Percentiles rank a stretch among this genome's conserved stretches.
Evolutionary conservation across 2,329 filamentous ascomycete genomes (phyloP).

Genomic region (Xylaria polymorpha): DNA sequence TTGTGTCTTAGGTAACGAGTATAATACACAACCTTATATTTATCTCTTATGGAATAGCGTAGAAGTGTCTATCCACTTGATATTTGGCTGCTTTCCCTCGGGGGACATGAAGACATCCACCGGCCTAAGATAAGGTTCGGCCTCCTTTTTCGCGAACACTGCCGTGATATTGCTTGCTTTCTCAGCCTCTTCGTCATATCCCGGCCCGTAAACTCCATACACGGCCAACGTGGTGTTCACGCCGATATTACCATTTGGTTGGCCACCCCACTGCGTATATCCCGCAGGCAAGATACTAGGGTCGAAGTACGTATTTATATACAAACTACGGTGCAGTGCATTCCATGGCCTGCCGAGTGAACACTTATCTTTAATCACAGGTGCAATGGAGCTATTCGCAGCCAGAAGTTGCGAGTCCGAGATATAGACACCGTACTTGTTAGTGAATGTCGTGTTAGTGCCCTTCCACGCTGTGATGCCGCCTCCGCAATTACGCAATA

Average conservation of each 20-base stretch:
- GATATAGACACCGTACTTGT: slow-evolving; percentile 76
- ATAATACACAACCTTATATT: background rate
- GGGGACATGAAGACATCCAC: slow-evolving; percentile 42
- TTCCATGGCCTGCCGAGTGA: slow-evolving; percentile 74
- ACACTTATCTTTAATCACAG: slow-evolving; percentile 57
- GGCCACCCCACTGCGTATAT: slow-evolving; percentile 64
- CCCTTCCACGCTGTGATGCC: slow-evolving; percentile 77
- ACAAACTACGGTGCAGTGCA: slow-evolving; percentile 66
- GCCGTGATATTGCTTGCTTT: slow-evolving; percentile 38
- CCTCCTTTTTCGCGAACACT: slow-evolving; percentile 33
- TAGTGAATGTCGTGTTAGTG: slow-evolving; percentile 71
- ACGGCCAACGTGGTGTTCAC: slow-evolving; percentile 42
- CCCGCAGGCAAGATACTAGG: slow-evolving; percentile 63
- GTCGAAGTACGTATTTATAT: slow-evolving; percentile 66
- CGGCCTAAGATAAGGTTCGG: slow-evolving; percentile 37
- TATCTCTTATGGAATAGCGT: slow-evolving; percentile 5
- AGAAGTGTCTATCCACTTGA: slow-evolving; percentile 42
- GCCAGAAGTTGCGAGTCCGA: slow-evolving; percentile 64
- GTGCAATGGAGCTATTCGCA: slow-evolving; percentile 62
- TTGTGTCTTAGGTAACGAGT: background rate
- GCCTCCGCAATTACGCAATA: slow-evolving; percentile 70
- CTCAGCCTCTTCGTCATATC: slow-evolving; percentile 40
- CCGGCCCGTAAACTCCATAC: slow-evolving; percentile 39
- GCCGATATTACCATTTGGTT: slow-evolving; percentile 35
- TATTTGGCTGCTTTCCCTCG: slow-evolving; percentile 37